Evolutionary conservation across 495 filamentous ascomycete genomes (phyloP), one percentile per base, ranked within the genome.

Genomic region (Aspergillus campestris): DNA sequence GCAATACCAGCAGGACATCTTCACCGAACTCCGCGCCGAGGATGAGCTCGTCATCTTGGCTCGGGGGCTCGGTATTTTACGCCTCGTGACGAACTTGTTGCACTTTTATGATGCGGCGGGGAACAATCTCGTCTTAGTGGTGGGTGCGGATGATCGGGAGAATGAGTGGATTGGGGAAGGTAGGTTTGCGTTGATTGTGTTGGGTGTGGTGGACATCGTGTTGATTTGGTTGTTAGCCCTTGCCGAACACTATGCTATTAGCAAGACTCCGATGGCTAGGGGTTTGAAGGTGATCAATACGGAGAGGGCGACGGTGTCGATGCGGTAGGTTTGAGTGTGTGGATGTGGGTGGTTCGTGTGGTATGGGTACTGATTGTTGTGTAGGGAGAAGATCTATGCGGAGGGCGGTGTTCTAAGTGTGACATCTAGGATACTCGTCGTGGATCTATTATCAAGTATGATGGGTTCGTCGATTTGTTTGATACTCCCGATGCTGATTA

Each of bases 91-190:
- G 11, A 97, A 96, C 60, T 78, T 98, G 7, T 79, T 98, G 31
- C 94, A 98, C 61, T 88, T 89, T 14, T 95, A 95, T 66, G 92
- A 98, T 74, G 91, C 88, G 3, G 88, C 89, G 6, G 92, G 94
- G 5, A 90, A 90, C 64, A 96, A 95, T 60, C 62, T 98, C 36
- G 80, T 97, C 28, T 67, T 98, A 46, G 61, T 98, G 34, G 79
- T 97, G 31, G 87, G 87, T n/a, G 89, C 94, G 27, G 84, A 91
- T 48, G 88, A 96, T 28, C 78, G 87, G 44, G 92, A 98, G 58
- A 95, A 95, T 79, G 83, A 82, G 18, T 92, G 88, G 88, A 86
- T 94, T 48, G 88, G 88, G 47, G 87, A 92, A 69, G 74, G 77
- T 80, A 65, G 28, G 60, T 41, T 18, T 18, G 33, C 42, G 24